Evolutionary conservation across 306 rosid species (phyloP).

Genomic region (Fagus crenata): DNA sequence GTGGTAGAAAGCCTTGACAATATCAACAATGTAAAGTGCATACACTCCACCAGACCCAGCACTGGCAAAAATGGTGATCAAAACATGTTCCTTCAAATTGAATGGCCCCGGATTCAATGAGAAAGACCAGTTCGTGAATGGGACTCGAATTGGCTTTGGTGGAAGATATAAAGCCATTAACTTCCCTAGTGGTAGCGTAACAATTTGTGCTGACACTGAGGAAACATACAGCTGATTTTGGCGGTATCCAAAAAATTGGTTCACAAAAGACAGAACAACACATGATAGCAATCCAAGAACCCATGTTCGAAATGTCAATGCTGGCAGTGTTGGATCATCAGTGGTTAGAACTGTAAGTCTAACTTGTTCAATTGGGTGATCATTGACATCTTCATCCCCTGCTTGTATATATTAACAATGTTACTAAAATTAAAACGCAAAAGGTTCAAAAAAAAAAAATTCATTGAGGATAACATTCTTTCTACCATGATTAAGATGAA

Average conservation of each 20-base stretch:
- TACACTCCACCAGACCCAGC: slow-evolving; percentile 68
- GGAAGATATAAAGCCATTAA: slow-evolving; percentile 87
- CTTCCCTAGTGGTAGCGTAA: slow-evolving; percentile 70
- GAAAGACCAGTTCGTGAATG: slow-evolving; percentile 56
- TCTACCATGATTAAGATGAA: not conserved
- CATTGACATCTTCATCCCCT: slow-evolving; percentile 51
- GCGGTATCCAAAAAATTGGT: slow-evolving; percentile 71
- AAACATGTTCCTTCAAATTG: slow-evolving; percentile 72
- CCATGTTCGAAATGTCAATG: slow-evolving; percentile 88
- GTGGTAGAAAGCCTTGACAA: slow-evolving; percentile 83
- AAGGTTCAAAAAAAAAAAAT: not conserved
- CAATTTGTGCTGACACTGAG: slow-evolving; percentile 70
- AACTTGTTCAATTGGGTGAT: slow-evolving; percentile 81
- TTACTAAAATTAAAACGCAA: not conserved
- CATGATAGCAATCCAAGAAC: slow-evolving; percentile 65
- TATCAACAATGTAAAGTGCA: slow-evolving; percentile 69
- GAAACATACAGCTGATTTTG: slow-evolving; percentile 50
- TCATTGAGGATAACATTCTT: not conserved
- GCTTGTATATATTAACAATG: not conserved
- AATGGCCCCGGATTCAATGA: slow-evolving; percentile 84
- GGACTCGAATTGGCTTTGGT: slow-evolving; percentile 20
- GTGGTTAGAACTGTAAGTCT: slow-evolving; percentile 67
- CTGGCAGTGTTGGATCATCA: slow-evolving; percentile 64
- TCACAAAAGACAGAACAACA: slow-evolving; percentile 61
- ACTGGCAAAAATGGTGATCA: slow-evolving; percentile 78